These are phyloP conservation scores for Pichia kluyveri DNA, from an alignment of 805 yeast species.

Conservation along the genomic window DNA sequence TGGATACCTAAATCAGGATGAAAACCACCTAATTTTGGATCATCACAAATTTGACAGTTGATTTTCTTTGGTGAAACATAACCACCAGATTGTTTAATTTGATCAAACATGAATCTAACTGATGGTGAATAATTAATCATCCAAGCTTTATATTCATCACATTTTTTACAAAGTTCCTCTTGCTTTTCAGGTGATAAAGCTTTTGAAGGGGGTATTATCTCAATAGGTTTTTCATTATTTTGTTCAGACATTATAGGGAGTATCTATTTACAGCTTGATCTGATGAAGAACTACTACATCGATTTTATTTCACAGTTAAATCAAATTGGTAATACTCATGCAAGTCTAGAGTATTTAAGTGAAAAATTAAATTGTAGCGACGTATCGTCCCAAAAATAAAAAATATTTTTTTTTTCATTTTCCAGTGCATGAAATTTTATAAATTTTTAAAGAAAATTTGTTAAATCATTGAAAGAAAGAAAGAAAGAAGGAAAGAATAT, in stretches of 20 bases:
- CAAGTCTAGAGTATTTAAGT: no score
- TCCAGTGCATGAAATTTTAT: no score
- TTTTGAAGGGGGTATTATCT: not conserved
- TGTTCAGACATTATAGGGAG: not conserved
- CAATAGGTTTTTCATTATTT: not conserved
- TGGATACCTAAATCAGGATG: constrained; percentile 84
- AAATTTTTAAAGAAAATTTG: no score
- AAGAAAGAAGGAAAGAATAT: no score
- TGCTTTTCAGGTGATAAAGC: constrained; percentile 4
- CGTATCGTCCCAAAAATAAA: no score
- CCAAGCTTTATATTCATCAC: constrained; percentile 76
- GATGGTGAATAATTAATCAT: constrained; percentile 73
- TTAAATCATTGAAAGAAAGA: no score
- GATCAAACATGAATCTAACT: constrained; percentile 79
- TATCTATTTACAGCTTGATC: no score
- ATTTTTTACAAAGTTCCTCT: constrained; percentile 45
- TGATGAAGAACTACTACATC: no score
- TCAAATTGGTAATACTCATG: no score
- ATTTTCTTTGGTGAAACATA: constrained; percentile 47
- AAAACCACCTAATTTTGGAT: constrained; percentile 82
- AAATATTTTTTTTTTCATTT: no score
- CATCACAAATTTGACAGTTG: constrained; percentile 77
- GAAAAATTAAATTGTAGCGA: no score
- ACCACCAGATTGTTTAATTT: constrained; percentile 54
- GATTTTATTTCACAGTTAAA: no score